phyloP scores from a whole-genome alignment of 768 basidiomycete species.

The Antrodiella citrinella region DNA sequence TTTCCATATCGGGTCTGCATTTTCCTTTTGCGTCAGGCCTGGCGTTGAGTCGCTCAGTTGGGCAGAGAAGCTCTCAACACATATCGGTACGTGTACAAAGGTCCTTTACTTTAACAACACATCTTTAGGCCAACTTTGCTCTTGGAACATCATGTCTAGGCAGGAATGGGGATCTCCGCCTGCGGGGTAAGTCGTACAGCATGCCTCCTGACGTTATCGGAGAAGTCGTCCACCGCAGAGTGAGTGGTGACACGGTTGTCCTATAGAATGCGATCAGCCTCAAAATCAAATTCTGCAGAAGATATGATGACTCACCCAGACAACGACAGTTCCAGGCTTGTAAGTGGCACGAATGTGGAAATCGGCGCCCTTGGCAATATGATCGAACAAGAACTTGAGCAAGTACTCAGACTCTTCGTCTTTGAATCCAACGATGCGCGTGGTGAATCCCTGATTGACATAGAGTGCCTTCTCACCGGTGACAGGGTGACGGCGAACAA shows the following conservation, averaged over 20 bases:
- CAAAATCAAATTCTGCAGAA: too few species aligned
- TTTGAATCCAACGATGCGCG: conserved; percentile 47
- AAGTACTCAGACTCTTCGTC: conserved; percentile 47
- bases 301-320: conserved; percentile 37
- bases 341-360: conserved; percentile 44
- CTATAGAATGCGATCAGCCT: conserved; percentile 15
- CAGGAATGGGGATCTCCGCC: conserved; percentile 38
- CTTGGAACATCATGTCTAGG: too few species aligned
- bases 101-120: too few species aligned
- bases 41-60: not conserved
- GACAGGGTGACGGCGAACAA: conserved; percentile 51
- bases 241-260: conserved; percentile 43
- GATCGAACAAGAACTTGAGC: conserved; percentile 46
- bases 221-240: conserved; percentile 36
- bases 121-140: too few species aligned
- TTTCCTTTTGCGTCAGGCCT: not conserved
- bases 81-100: too few species aligned
- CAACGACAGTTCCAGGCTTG: conserved; percentile 45
- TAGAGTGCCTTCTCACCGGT: conserved; percentile 56
- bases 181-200: conserved; percentile 44
- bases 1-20: not conserved
- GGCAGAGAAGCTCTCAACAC: too few species aligned
- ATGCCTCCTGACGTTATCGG: conserved; percentile 30
- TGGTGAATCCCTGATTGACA: conserved; percentile 49
- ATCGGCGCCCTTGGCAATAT: conserved; percentile 42